A percentile compares a stretch with the other conserved stretches of the same genome.
Evolutionary conservation across 169 alveolate species (phyloP).

Genomic region (Cyclospora cayetanensis): DNA sequence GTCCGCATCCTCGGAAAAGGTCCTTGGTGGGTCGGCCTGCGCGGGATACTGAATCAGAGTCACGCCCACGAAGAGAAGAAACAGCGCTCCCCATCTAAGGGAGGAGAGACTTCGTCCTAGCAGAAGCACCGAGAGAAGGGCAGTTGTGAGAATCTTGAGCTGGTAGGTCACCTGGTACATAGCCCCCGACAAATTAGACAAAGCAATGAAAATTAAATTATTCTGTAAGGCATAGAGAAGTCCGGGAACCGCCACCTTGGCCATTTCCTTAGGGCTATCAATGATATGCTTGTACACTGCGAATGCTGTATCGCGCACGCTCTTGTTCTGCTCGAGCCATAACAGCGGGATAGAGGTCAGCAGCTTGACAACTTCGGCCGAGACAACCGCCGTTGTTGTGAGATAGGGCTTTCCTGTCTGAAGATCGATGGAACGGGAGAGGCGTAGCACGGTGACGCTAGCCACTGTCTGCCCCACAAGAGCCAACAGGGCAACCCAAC

Average conservation of each 20-base stretch:
- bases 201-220: constrained; percentile 78
- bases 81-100: constrained; percentile 73
- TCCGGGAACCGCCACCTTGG: constrained; percentile 80
- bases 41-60: constrained; percentile 72
- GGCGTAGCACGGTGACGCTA: neutral
- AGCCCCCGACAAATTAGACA: constrained; percentile 81
- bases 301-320: neutral
- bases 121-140: constrained; percentile 78
- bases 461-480: constrained; percentile 67
- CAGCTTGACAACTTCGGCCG: constrained; percentile 52
- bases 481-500: constrained; percentile 55
- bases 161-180: constrained; percentile 82
- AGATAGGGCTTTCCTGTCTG: neutral
- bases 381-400: constrained; percentile 28
- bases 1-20: constrained; percentile 10
- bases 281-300: neutral
- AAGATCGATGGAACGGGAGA: neutral
- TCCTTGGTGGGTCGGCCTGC: neutral
- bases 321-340: constrained; percentile 41
- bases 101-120: constrained; percentile 67
- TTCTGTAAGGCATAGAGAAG: constrained; percentile 81
- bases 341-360: constrained; percentile 12
- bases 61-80: constrained; percentile 76
- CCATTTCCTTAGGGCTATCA: constrained; percentile 23
- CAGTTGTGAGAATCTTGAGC: constrained; percentile 82